Base-by-base conservation (phyloP, 768 basidiomycete genomes). In the Rhodotorula diobovata region DNA sequence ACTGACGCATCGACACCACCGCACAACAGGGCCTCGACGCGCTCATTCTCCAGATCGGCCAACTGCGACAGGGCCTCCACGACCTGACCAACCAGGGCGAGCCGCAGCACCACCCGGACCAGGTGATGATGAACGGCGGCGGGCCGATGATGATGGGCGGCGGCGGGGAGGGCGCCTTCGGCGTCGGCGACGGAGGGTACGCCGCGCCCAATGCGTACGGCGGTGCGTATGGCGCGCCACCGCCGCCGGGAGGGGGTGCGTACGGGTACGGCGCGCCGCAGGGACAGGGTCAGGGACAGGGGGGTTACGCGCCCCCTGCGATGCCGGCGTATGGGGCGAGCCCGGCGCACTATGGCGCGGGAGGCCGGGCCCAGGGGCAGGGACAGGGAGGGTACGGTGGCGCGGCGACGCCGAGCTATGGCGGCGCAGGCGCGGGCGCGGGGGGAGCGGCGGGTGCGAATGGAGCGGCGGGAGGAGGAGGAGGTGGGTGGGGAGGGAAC, bases 11-110 rank as follows among this genome's bases (percentile, higher is more conserved):
- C 41, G 14, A 12, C 18, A 9, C 11, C 41, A 7, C n/a, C 9
- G 43, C 12, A 20, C 32, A 45, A n/a, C 66, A 77, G 76, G 75
- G 77, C 23, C 66, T 77, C 63, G 77, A 76, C 61, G 68, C 73
- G 4, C 73, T 77, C 28, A 77, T 77, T 37, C 63, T 72, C 11
- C 74, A 76, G 55, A 65, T 76, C 30, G 70, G 65, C 16, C 63
- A 68, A 35, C 67, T 76, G 11, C 73, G 67, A 41, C 65, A 67
- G 46, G 76, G 76, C 25, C 50, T 76, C 20, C 41, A 50, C n/a
- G 76, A 76, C 32, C 48, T 76, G 25, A 59, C 70, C 10, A 55
- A 48, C 56, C 66, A 50, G 16, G 61, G 66, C 56, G 21, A 35
- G 63, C 23, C 10, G 16, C 48, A 50, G 23, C 9, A 34, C 3